Percentiles rank a stretch among this genome's conserved stretches.
These are phyloP conservation scores for Erodium maritimum DNA, from an alignment of 345 rosid species.

Conservation along the genomic window DNA sequence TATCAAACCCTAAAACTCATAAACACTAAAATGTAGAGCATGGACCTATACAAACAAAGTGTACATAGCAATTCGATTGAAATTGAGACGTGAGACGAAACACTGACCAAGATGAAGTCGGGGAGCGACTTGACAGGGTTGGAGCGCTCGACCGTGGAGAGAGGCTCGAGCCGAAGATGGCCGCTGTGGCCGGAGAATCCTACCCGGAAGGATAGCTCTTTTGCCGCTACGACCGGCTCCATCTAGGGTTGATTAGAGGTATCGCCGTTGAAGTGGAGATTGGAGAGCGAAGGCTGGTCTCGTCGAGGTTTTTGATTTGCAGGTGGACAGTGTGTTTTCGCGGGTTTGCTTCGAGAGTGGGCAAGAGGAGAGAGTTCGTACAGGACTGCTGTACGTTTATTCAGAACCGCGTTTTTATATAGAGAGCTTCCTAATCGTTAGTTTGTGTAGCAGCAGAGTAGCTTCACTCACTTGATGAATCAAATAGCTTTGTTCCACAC, in stretches of 20 bases:
- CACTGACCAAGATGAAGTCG: constrained; percentile 65
- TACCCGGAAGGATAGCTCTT: constrained; percentile 69
- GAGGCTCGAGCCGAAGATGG: constrained; percentile 85
- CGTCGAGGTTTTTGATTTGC: too few relatives aligned
- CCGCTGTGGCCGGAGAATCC: constrained; percentile 87
- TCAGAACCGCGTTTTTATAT: too few relatives aligned
- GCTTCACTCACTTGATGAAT: too few relatives aligned
- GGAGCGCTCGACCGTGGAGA: constrained; percentile 50
- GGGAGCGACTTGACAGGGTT: constrained; percentile 63
- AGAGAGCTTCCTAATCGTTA: too few relatives aligned
- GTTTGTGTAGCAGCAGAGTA: too few relatives aligned
- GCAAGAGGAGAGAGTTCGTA: too few relatives aligned
- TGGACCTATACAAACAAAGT: not conserved
- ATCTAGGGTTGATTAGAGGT: constrained; percentile 11
- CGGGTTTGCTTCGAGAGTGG: too few relatives aligned
- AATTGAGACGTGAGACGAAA: not conserved
- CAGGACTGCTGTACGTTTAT: too few relatives aligned
- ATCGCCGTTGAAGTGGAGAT: too few relatives aligned
- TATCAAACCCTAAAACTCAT: not conserved
- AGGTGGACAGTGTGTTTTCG: too few relatives aligned
- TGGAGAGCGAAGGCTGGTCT: too few relatives aligned
- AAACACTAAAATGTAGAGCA: not conserved
- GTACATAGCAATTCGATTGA: not conserved
- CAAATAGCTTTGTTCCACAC: too few relatives aligned
- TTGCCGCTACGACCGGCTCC: constrained; percentile 56